These are phyloP conservation scores for Pyricularia pennisetigena DNA, from an alignment of 2,329 filamentous ascomycete species.

Conservation along the genomic window DNA sequence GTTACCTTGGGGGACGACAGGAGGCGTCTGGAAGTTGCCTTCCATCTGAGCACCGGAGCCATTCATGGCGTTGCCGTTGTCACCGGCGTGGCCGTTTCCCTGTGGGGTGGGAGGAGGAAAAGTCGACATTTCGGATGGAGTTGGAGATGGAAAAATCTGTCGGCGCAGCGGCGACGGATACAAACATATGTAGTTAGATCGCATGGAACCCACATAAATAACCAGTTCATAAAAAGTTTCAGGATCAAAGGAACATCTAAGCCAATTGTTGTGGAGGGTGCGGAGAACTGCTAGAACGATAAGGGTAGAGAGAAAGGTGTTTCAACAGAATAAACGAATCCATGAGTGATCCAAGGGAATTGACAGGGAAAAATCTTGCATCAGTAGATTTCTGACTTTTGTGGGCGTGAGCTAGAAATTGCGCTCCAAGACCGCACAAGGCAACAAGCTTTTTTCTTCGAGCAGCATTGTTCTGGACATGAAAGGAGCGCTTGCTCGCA, in stretches of 20 bases:
- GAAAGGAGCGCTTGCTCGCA: neutral
- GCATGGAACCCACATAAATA: neutral
- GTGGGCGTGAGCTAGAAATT: neutral
- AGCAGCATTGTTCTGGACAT: neutral
- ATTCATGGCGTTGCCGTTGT: slow-evolving; percentile 17
- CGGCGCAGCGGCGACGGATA: neutral
- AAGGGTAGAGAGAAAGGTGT: neutral
- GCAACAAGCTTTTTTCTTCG: too few relatives aligned
- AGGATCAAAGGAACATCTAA: neutral
- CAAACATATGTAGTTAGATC: neutral
- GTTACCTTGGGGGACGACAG: slow-evolving; percentile 15
- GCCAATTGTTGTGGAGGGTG: neutral
- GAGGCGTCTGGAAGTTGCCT: slow-evolving; percentile 11
- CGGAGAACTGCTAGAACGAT: neutral
- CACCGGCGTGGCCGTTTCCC: slow-evolving; percentile 10
- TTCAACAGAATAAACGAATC: neutral
- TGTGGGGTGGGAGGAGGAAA: slow-evolving; percentile 11
- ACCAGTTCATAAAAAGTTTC: neutral
- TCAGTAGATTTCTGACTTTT: neutral
- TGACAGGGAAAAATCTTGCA: neutral
- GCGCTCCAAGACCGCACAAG: neutral
- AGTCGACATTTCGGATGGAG: slow-evolving; percentile 8
- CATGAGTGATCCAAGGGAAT: neutral
- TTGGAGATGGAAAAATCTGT: neutral
- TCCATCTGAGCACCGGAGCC: slow-evolving; percentile 14